These are phyloP conservation scores for Euphrasia confusa DNA, from an alignment of 257 asterid genomes.

Conservation along the genomic window DNA sequence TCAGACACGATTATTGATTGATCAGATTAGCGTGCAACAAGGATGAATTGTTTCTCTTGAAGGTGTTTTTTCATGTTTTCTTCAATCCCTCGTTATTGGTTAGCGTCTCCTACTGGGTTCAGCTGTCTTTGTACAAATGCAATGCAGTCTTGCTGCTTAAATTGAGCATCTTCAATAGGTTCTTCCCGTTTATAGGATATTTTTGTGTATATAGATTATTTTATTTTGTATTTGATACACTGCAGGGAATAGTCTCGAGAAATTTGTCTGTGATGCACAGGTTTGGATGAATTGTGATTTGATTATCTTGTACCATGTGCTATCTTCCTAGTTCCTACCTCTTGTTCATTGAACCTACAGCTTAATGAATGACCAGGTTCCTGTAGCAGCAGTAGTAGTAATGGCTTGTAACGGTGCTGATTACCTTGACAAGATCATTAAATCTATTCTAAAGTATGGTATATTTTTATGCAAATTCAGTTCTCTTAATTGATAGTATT, in stretches of 20 bases:
- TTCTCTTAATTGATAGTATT: too few relatives aligned
- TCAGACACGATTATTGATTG: constrained; percentile 69
- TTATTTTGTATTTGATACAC: constrained; percentile 24
- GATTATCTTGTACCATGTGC: constrained; percentile 15
- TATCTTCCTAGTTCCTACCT: neutral
- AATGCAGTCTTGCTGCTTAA: constrained; percentile 15
- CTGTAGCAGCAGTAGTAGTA: constrained; percentile 91
- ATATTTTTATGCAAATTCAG: too few relatives aligned
- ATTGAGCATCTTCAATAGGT: constrained; percentile 15
- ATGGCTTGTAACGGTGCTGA: constrained; percentile 99
- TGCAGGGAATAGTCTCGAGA: constrained; percentile 76
- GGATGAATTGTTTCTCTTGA: constrained; percentile 67
- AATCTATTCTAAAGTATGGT: too few relatives aligned
- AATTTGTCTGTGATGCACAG: constrained; percentile 64
- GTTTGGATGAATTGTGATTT: constrained; percentile 37
- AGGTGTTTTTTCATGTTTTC: constrained; percentile 46
- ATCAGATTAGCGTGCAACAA: constrained; percentile 83
- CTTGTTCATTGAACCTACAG: too few relatives aligned
- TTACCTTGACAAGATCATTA: constrained; percentile 74
- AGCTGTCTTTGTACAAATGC: constrained; percentile 9
- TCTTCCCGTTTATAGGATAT: neutral
- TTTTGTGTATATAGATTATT: neutral
- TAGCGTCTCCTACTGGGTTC: constrained; percentile 4
- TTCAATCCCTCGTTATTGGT: constrained; percentile 13
- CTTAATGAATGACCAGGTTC: constrained; percentile 40